Conservation (phyloP, 768 basidiomycete species). For the Tricholoma sp. region DNA sequence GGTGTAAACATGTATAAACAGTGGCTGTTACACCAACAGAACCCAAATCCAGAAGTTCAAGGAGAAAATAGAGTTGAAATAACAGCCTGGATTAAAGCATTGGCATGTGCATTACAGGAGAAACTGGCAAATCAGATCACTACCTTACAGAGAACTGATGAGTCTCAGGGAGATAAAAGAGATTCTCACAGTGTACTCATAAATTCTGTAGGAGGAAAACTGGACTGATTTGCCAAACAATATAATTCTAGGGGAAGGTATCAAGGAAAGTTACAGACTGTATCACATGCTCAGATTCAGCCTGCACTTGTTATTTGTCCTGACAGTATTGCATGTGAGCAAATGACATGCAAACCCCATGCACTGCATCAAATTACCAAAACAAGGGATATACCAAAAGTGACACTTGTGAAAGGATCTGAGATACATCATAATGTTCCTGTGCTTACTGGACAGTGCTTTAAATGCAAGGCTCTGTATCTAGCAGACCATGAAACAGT, state of each 20-base stretch:
- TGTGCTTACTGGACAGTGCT: too few relatives aligned
- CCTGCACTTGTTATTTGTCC: not conserved
- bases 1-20: too few relatives aligned
- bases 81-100: conserved; percentile 10
- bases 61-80: not conserved
- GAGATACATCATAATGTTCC: not conserved
- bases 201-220: not conserved
- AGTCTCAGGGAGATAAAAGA: not conserved
- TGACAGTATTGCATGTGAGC: not conserved
- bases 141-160: not conserved
- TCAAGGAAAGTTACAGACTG: not conserved
- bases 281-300: not conserved
- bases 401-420: not conserved
- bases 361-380: not conserved
- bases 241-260: not conserved
- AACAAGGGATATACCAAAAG: not conserved
- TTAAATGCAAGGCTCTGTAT: too few relatives aligned
- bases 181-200: not conserved
- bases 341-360: not conserved
- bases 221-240: not conserved
- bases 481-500: too few relatives aligned
- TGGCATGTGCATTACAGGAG: conserved; percentile 4
- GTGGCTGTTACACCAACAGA: too few relatives aligned
- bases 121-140: not conserved
- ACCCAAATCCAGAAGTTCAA: conserved; percentile 3